Conservation (phyloP, 176 grass and related monocot species). For the Leersia perrieri region DNA sequence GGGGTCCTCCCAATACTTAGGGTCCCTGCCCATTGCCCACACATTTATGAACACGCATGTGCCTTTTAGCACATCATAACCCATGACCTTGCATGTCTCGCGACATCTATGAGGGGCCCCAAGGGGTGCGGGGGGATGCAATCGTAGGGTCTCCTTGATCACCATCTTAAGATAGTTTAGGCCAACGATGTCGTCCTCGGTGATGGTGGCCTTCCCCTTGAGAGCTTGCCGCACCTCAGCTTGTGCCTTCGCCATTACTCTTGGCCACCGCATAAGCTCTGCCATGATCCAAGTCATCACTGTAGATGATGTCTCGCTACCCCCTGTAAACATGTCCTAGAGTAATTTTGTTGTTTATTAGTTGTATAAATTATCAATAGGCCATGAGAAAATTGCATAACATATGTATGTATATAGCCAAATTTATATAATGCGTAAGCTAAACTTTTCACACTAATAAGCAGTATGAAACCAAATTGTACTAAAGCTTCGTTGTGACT, state of each 20-base stretch:
- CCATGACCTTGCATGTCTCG: not conserved
- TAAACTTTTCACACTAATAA: too few species aligned
- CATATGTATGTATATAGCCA: not conserved
- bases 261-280: conserved; percentile 30
- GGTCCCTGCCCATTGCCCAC: not conserved
- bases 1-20: not conserved
- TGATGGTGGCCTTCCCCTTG: conserved; percentile 16
- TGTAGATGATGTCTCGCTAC: conserved; percentile 24
- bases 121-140: not conserved
- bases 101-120: not conserved
- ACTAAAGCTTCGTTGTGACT: not conserved
- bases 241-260: conserved; percentile 19
- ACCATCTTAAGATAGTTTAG: conserved; percentile 13
- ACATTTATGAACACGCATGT: not conserved
- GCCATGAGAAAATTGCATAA: not conserved
- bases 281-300: conserved; percentile 32
- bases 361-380: not conserved
- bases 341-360: not conserved
- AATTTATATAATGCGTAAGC: not conserved
- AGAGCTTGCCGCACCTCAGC: conserved; percentile 32
- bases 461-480: too few species aligned
- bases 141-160: not conserved
- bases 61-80: not conserved
- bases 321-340: conserved; percentile 31
- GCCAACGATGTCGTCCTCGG: not conserved